These are phyloP conservation scores for Phytopythium oedochilum DNA, from an alignment of 352 stramenopile species.

Conservation along the genomic window DNA sequence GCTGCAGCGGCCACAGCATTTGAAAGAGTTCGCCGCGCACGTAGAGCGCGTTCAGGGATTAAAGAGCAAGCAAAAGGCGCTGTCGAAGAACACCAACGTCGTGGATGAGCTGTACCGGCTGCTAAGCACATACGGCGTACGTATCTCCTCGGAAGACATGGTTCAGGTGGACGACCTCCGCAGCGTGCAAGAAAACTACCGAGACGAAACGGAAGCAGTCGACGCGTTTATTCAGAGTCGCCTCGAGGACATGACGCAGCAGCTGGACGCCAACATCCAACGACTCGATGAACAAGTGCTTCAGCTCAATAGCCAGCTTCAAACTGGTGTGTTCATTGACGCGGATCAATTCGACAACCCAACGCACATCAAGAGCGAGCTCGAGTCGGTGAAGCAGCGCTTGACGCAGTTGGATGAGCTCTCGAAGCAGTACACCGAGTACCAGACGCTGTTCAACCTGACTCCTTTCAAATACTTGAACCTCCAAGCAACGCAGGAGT, in stretches of 20 bases:
- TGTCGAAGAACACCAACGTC: slow-evolving; percentile 84
- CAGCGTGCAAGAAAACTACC: slow-evolving; percentile 83
- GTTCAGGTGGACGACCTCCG: slow-evolving; percentile 90
- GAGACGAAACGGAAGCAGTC: slow-evolving; percentile 84
- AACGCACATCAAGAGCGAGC: slow-evolving; percentile 65
- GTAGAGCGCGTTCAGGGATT: slow-evolving; percentile 76
- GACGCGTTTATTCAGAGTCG: slow-evolving; percentile 81
- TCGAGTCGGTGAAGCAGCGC: slow-evolving; percentile 77
- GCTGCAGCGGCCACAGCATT: slow-evolving; percentile 74
- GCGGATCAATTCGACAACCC: slow-evolving; percentile 84
- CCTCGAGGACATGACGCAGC: slow-evolving; percentile 89
- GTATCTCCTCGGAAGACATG: slow-evolving; percentile 91
- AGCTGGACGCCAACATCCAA: slow-evolving; percentile 91
- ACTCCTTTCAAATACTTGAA: slow-evolving; percentile 89
- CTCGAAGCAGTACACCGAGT: slow-evolving; percentile 90
- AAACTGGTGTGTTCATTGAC: slow-evolving; percentile 87
- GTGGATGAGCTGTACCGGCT: slow-evolving; percentile 93
- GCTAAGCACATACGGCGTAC: slow-evolving; percentile 88
- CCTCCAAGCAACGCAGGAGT: slow-evolving; percentile 82
- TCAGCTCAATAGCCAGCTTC: slow-evolving; percentile 76
- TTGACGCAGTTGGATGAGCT: slow-evolving; percentile 86
- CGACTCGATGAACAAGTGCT: slow-evolving; percentile 90
- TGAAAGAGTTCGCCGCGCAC: slow-evolving; percentile 91
- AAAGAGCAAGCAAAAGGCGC: slow-evolving; percentile 74
- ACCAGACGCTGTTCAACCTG: slow-evolving; percentile 90